phyloP scores from a whole-genome alignment of 2,329 filamentous ascomycete species.

The Cladophialophora psammophila region DNA sequence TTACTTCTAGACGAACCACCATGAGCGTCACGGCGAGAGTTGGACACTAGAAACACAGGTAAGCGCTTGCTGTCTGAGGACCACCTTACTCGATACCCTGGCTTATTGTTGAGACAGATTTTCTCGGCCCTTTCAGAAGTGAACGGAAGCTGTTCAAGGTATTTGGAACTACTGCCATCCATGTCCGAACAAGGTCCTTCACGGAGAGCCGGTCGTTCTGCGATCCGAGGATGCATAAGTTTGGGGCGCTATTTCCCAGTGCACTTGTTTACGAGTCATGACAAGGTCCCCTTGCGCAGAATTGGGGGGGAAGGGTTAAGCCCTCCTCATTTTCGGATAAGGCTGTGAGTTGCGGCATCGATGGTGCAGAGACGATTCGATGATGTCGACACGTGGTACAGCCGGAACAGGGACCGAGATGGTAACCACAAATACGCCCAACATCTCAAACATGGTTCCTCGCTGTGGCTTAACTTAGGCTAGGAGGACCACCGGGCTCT shows the following conservation, averaged over 20 bases:
- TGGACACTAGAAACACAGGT: not conserved
- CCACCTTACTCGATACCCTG: not conserved
- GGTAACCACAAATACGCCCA: not conserved
- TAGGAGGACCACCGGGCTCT: not conserved
- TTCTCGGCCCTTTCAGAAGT: not conserved
- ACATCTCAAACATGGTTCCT: not conserved
- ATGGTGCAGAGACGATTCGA: slow-evolving; percentile 13
- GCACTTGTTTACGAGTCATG: slow-evolving; percentile 5
- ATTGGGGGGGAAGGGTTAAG: not conserved
- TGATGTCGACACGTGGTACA: not conserved
- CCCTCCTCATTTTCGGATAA: not conserved
- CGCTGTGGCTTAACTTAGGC: not conserved
- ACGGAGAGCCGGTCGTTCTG: not conserved
- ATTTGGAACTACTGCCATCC: not conserved
- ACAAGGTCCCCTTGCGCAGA: not conserved
- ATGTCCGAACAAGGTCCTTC: not conserved
- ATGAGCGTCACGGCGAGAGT: not conserved
- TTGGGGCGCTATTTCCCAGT: not conserved
- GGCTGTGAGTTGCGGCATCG: not conserved
- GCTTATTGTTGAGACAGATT: not conserved
- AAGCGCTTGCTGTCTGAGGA: not conserved
- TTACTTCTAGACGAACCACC: not conserved
- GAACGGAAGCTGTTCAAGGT: not conserved
- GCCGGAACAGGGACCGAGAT: not conserved
- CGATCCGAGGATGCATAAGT: slow-evolving; percentile 1